phyloP scores from a whole-genome alignment of 2,329 filamentous ascomycete species.

The Neonectria punicea region DNA sequence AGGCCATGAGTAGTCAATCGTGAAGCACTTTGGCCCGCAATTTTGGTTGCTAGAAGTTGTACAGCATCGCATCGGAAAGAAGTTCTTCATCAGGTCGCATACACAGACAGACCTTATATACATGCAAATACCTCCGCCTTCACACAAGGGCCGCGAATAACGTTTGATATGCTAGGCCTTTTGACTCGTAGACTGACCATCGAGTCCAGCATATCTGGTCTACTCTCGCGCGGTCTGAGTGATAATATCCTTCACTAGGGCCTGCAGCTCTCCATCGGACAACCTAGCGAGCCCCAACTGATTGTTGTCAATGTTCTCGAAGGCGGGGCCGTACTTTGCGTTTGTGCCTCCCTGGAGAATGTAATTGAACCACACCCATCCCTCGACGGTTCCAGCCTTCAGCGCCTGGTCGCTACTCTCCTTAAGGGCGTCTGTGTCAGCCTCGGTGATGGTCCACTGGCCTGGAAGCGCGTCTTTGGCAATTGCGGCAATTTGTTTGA shows the following conservation, averaged over 20 bases:
- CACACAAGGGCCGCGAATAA: too few relatives aligned
- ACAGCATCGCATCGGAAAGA: too few relatives aligned
- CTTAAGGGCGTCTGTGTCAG: background rate
- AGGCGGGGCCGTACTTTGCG: conserved; percentile 9
- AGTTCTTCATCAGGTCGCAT: too few relatives aligned
- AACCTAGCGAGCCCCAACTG: conserved; percentile 5
- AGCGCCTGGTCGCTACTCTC: conserved; percentile 1
- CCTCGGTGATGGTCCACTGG: background rate
- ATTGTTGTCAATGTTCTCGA: conserved; percentile 14
- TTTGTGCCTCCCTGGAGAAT: conserved; percentile 16
- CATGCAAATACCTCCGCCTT: too few relatives aligned
- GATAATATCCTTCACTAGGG: background rate
- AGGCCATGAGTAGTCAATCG: too few relatives aligned
- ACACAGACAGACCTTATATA: too few relatives aligned
- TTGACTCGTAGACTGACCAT: background rate
- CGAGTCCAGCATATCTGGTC: background rate
- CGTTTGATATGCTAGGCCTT: too few relatives aligned
- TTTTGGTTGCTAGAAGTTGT: too few relatives aligned
- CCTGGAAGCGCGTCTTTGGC: background rate
- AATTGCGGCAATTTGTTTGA: background rate
- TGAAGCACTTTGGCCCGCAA: too few relatives aligned
- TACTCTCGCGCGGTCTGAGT: background rate
- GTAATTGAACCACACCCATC: conserved; percentile 17
- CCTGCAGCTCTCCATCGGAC: background rate
- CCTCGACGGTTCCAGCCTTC: conserved; percentile 1